phyloP scores from a whole-genome alignment of 306 rosid genomes.

The Betula pendula region DNA sequence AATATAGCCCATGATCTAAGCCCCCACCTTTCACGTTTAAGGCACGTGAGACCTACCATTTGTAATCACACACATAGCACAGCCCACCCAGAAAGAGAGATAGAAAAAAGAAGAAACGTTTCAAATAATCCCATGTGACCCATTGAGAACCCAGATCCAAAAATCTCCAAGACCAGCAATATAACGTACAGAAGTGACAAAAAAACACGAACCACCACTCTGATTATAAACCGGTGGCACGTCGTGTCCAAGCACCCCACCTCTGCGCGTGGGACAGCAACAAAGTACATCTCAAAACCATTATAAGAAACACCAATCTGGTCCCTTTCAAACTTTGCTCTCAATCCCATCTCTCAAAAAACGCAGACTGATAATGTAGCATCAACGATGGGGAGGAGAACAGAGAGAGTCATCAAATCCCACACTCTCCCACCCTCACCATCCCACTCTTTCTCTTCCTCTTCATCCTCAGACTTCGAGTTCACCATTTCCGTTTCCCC shows the following conservation, averaged over 20 bases:
- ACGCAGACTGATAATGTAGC: constrained; percentile 26
- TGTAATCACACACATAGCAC: constrained; percentile 12
- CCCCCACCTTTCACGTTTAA: constrained; percentile 54
- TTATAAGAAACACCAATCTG: constrained; percentile 5
- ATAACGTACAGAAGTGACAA: background rate
- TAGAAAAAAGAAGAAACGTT: background rate
- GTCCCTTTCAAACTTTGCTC: background rate
- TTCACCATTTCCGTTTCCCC: constrained; percentile 82
- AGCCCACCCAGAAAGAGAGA: no score
- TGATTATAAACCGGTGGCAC: constrained; percentile 29
- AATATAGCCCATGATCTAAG: constrained; percentile 31
- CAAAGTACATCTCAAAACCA: background rate
- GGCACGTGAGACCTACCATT: constrained; percentile 54
- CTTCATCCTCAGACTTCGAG: constrained; percentile 86
- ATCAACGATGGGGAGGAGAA: constrained; percentile 45
- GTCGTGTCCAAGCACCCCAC: constrained; percentile 6
- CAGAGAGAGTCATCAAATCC: constrained; percentile 33
- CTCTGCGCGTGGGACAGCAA: background rate
- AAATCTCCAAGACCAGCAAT: background rate
- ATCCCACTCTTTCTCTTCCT: constrained; percentile 66
- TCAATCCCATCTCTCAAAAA: background rate
- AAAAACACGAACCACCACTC: no score
- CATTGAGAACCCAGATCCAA: constrained; percentile 15
- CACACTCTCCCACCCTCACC: constrained; percentile 81
- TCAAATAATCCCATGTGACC: constrained; percentile 40